Conservation (phyloP, 2,329 filamentous ascomycete species). For the Macrophomina phaseolina region DNA sequence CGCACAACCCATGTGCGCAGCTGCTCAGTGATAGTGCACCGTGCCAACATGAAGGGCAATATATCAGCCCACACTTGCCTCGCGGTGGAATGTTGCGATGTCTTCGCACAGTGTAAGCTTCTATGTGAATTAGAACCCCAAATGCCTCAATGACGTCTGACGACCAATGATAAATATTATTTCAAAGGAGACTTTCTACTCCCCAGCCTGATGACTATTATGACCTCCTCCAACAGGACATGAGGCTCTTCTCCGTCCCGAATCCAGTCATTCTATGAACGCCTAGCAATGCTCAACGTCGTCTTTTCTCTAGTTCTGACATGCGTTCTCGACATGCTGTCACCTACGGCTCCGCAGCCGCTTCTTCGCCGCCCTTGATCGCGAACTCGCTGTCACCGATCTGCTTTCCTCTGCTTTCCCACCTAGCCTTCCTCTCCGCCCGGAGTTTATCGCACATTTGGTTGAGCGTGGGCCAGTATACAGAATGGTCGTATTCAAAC, state of each 20-base stretch:
- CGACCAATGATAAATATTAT: no score
- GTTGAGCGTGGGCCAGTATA: conserved; percentile 88
- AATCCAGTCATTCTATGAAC: neutral
- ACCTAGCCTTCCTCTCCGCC: conserved; percentile 68
- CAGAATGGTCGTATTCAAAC: conserved; percentile 87
- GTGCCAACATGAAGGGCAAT: no score
- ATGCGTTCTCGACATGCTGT: neutral
- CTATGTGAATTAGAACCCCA: no score
- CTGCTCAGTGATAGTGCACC: no score
- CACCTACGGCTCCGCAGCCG: conserved; percentile 4
- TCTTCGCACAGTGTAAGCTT: no score
- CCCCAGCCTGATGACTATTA: neutral
- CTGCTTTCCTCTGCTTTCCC: conserved; percentile 78
- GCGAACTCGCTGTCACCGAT: conserved; percentile 89
- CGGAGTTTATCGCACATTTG: conserved; percentile 71
- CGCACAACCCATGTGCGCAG: conserved; percentile 12
- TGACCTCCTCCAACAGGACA: neutral
- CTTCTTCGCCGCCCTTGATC: conserved; percentile 69
- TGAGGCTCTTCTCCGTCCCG: neutral
- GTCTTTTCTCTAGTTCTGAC: neutral
- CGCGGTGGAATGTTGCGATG: no score
- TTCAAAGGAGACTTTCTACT: neutral
- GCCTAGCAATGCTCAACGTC: conserved; percentile 7
- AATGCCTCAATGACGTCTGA: no score
- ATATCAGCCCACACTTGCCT: no score